Percentiles rank a stretch among this genome's conserved stretches.
Evolutionary conservation across 495 filamentous ascomycete species (phyloP).

Genomic region (Penicillium bovifimosum): DNA sequence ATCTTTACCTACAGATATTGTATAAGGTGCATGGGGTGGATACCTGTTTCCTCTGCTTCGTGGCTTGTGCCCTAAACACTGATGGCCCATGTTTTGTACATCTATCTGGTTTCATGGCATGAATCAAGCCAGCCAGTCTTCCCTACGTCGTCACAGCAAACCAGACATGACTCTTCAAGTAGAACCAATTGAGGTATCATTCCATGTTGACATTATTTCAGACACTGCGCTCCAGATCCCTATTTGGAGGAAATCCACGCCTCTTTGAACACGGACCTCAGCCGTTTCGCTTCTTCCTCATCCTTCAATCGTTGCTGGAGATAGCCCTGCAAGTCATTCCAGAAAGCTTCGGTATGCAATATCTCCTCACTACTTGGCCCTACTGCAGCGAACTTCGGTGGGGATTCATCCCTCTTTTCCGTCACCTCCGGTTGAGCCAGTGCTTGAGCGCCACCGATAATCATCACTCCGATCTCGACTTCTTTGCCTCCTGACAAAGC

Average conservation of each 20-base stretch:
- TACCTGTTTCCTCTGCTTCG: not conserved
- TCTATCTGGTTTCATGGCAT: conserved; percentile 3
- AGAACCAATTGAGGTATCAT: not conserved
- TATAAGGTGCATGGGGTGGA: not conserved
- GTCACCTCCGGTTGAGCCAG: conserved; percentile 28
- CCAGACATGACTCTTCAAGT: not conserved
- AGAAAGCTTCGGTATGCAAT: conserved; percentile 71
- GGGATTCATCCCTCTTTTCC: conserved; percentile 26
- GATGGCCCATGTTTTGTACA: conserved; percentile 6
- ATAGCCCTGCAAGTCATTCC: conserved; percentile 79
- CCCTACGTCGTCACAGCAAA: not conserved
- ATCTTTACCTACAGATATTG: not conserved
- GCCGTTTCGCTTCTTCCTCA: conserved; percentile 57
- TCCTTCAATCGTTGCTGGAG: conserved; percentile 73
- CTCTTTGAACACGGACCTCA: conserved; percentile 59
- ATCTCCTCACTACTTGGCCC: conserved; percentile 53
- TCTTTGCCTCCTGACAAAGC: conserved; percentile 36
- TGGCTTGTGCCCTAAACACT: not conserved
- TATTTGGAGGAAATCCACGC: conserved; percentile 51
- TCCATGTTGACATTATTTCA: conserved; percentile 3
- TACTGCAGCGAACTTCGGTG: conserved; percentile 41
- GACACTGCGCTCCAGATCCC: not conserved
- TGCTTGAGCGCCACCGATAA: conserved; percentile 58
- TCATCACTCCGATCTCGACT: conserved; percentile 78
- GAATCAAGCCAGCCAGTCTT: not conserved